These are phyloP conservation scores for Cubamyces sp. DNA, from an alignment of 768 basidiomycete species.

Conservation along the genomic window DNA sequence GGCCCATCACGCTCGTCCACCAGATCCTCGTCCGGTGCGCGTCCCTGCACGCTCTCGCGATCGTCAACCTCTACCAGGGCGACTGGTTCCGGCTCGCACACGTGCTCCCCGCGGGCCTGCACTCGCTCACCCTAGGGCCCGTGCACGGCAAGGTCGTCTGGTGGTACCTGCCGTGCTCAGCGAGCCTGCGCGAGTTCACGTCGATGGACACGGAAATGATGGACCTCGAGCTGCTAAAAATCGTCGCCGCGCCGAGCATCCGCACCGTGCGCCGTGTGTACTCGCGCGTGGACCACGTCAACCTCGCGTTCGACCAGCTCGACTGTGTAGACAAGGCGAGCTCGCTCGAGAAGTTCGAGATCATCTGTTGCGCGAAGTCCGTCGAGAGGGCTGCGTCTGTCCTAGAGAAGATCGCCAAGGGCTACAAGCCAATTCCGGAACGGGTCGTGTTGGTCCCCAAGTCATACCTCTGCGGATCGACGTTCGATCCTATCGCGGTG, in stretches of 20 bases:
- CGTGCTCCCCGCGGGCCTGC: conserved; percentile 37
- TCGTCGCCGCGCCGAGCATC: conserved; percentile 37
- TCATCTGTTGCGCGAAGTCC: conserved; percentile 29
- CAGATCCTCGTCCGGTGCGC: conserved; percentile 37
- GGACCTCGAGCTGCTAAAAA: conserved; percentile 40
- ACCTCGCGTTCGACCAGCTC: conserved; percentile 37
- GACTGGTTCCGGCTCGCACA: conserved; percentile 37
- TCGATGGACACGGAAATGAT: conserved; percentile 41
- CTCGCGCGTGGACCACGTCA: conserved; percentile 18
- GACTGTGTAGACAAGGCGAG: conserved; percentile 31
- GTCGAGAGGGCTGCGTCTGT: neutral
- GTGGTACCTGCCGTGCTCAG: conserved; percentile 30
- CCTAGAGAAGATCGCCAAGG: conserved; percentile 4
- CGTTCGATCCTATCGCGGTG: neutral
- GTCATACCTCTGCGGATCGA: neutral
- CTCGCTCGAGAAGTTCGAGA: conserved; percentile 35
- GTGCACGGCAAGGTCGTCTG: conserved; percentile 40
- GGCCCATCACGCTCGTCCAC: conserved; percentile 40
- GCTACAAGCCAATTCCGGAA: conserved; percentile 4
- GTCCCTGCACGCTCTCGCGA: conserved; percentile 35
- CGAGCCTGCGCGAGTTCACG: conserved; percentile 35
- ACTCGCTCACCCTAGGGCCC: conserved; percentile 40
- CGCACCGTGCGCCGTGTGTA: conserved; percentile 36
- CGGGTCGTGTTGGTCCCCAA: conserved; percentile 16
- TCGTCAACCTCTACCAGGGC: conserved; percentile 40